Conservation (phyloP, 768 basidiomycete genomes). For the Naganishia kalamii region DNA sequence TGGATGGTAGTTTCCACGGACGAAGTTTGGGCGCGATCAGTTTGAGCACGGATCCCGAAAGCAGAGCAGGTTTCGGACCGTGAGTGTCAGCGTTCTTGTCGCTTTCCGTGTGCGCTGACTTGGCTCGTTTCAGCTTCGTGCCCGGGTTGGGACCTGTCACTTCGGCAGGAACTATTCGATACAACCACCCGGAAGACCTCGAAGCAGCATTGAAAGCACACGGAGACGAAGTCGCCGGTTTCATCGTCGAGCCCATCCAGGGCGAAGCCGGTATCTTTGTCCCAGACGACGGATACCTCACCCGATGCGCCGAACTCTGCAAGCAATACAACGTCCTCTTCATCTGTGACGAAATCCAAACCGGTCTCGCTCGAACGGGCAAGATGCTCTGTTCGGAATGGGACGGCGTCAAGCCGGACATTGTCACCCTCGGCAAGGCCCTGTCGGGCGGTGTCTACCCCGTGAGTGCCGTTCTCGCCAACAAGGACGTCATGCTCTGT, state of each 20-base stretch:
- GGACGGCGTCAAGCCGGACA: constrained; percentile 80
- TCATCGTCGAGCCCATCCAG: constrained; percentile 96
- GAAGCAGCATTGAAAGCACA: constrained; percentile 69
- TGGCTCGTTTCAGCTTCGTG: constrained; percentile 15
- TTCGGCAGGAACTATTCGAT: constrained; percentile 68
- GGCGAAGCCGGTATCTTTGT: constrained; percentile 98
- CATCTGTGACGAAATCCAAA: constrained; percentile 98
- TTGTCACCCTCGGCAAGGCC: constrained; percentile 90
- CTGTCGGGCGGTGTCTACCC: constrained; percentile 95
- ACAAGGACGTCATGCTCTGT: constrained; percentile 86
- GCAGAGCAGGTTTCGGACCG: constrained; percentile 80
- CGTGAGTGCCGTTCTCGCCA: constrained; percentile 87
- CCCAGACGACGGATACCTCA: constrained; percentile 78
- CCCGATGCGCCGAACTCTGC: constrained; percentile 71
- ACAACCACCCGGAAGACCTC: constrained; percentile 75
- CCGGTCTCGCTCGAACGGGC: constrained; percentile 89
- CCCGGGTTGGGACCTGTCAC: constrained; percentile 52
- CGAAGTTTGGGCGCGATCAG: constrained; percentile 82
- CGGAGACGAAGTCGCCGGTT: constrained; percentile 78
- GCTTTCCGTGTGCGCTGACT: background rate
- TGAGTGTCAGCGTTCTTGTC: constrained; percentile 41
- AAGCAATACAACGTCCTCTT: constrained; percentile 88
- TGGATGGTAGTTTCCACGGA: constrained; percentile 90
- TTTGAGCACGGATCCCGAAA: constrained; percentile 86
- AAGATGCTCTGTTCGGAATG: constrained; percentile 86